Conservation (phyloP, 2,329 filamentous ascomycete genomes). For the Paramyrothecium sp. region DNA sequence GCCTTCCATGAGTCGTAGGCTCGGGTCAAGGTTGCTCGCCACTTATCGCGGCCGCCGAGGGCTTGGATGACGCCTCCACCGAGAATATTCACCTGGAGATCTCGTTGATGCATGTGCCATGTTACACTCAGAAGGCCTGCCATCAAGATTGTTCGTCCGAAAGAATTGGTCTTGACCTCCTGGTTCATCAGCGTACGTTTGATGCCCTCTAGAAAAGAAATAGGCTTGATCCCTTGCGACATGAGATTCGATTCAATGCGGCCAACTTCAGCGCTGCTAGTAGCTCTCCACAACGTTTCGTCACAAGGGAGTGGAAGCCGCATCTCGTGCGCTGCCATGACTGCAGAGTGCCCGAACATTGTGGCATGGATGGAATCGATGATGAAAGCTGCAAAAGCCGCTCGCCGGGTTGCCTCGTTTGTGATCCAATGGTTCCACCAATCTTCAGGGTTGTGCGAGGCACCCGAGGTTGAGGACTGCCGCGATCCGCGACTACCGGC, state of each 20-base stretch:
- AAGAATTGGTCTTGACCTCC: slow-evolving; percentile 85
- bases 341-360: slow-evolving; percentile 96
- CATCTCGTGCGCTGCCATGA: slow-evolving; percentile 97
- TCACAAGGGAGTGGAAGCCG: slow-evolving; percentile 88
- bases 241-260: slow-evolving; percentile 78
- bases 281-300: slow-evolving; percentile 88
- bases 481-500: slow-evolving; percentile 48
- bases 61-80: slow-evolving; percentile 70
- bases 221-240: slow-evolving; percentile 78
- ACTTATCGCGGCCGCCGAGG: slow-evolving; percentile 85
- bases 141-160: slow-evolving; percentile 92
- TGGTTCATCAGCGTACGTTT: slow-evolving; percentile 87
- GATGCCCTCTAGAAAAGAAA: slow-evolving; percentile 85
- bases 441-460: slow-evolving; percentile 72
- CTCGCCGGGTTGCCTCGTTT: slow-evolving; percentile 84
- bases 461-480: slow-evolving; percentile 60
- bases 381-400: slow-evolving; percentile 90
- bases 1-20: slow-evolving; percentile 94
- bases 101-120: slow-evolving; percentile 97
- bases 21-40: slow-evolving; percentile 79
- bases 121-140: slow-evolving; percentile 88
- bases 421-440: slow-evolving; percentile 98
- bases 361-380: slow-evolving; percentile 95
- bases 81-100: slow-evolving; percentile 86
- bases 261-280: slow-evolving; percentile 81